Evolutionary conservation across 805 yeast species (phyloP).

Genomic region (Nadsonia fulvescens): DNA sequence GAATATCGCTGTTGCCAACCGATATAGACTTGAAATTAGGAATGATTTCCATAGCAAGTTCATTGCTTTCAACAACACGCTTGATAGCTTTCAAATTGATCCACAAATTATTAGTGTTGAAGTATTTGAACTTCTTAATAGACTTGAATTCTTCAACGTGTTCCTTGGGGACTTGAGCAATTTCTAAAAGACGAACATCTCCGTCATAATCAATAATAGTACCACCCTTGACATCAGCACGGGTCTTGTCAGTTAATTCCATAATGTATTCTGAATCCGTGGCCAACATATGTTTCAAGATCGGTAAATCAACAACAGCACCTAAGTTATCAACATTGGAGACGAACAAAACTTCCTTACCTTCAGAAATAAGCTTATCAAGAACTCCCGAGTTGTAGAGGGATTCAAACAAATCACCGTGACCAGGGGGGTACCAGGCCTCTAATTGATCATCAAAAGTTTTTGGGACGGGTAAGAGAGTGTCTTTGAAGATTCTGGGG

Average conservation of each 20-base stretch:
- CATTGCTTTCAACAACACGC: constrained; percentile 69
- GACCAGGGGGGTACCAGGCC: constrained; percentile 99
- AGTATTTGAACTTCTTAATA: constrained; percentile 93
- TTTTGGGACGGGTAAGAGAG: constrained; percentile 88
- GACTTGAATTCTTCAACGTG: constrained; percentile 96
- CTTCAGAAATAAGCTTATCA: constrained; percentile 74
- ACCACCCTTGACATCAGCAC: constrained; percentile 99
- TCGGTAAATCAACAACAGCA: constrained; percentile 87
- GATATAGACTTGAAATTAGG: constrained; percentile 81
- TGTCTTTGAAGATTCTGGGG: constrained; percentile 90
- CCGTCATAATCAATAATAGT: constrained; percentile 93
- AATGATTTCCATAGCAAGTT: constrained; percentile 80
- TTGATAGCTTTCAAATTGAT: constrained; percentile 87
- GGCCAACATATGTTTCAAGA: constrained; percentile 82
- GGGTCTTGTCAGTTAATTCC: constrained; percentile 97
- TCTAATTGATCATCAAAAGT: constrained; percentile 53
- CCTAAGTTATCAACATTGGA: constrained; percentile 98
- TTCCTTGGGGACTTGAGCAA: constrained; percentile 96
- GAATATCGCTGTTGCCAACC: constrained; percentile 57
- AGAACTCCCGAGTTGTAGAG: constrained; percentile 80
- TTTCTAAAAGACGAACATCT: constrained; percentile 81
- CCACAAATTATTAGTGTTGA: constrained; percentile 97
- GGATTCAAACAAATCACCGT: constrained; percentile 91
- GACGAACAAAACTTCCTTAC: constrained; percentile 86
- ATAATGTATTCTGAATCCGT: constrained; percentile 85